These are phyloP conservation scores for Crithidia acanthocephali DNA, from an alignment of 208 protist species.

Conservation along the genomic window DNA sequence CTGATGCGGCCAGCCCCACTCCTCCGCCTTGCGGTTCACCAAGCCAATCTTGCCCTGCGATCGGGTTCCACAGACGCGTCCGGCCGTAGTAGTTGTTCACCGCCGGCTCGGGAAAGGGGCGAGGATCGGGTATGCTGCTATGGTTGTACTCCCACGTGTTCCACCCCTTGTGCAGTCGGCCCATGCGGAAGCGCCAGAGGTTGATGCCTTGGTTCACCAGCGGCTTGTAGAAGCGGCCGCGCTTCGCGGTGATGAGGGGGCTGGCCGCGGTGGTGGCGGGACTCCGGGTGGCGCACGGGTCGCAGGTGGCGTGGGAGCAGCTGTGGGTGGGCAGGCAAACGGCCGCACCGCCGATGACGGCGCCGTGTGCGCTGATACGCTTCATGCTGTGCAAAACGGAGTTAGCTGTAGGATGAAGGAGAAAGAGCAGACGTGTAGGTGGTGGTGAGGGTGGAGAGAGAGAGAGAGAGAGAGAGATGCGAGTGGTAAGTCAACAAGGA, in stretches of 20 bases:
- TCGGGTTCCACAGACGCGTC: conserved; percentile 84
- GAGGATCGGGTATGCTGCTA: conserved; percentile 63
- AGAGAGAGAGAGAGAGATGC: too few species aligned
- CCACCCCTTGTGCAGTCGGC: conserved; percentile 77
- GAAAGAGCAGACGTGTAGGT: too few species aligned
- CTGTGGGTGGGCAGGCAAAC: not conserved
- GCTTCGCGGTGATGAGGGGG: conserved; percentile 20
- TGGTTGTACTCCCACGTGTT: conserved; percentile 80
- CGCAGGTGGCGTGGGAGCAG: not conserved
- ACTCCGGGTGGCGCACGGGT: not conserved
- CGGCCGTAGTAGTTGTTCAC: conserved; percentile 91
- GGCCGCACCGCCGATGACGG: conserved; percentile 6
- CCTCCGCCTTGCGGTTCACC: conserved; percentile 77
- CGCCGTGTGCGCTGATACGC: conserved; percentile 17
- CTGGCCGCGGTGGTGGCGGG: not conserved
- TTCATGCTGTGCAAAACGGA: conserved; percentile 8
- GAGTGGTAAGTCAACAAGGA: too few species aligned
- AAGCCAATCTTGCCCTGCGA: conserved; percentile 86
- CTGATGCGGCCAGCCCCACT: conserved; percentile 79
- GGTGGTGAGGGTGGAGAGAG: too few species aligned
- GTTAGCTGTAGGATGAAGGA: not conserved
- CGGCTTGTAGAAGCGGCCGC: conserved; percentile 82
- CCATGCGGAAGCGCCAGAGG: conserved; percentile 85
- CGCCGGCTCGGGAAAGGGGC: conserved; percentile 82
- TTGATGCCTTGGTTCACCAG: conserved; percentile 83